These are phyloP conservation scores for Pythium biforme DNA, from an alignment of 352 stramenopile species.

Conservation along the genomic window DNA sequence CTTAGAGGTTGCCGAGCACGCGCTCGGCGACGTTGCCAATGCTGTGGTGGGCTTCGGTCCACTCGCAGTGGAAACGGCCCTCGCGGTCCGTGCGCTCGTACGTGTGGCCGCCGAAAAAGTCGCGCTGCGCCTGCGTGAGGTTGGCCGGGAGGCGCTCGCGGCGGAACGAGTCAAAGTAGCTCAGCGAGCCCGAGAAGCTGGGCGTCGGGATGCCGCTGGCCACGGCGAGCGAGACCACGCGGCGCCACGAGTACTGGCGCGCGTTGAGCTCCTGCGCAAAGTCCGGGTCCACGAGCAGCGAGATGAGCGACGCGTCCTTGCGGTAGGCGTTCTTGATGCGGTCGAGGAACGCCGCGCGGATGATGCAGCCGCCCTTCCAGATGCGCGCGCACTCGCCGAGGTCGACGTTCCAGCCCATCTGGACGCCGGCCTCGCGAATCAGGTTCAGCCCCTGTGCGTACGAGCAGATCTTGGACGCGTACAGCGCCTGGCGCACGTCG, in stretches of 20 bases:
- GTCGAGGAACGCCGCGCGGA: slow-evolving; percentile 96
- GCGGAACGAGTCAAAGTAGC: slow-evolving; percentile 99
- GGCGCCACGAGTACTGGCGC: slow-evolving; percentile 94
- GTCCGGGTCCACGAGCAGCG: slow-evolving; percentile 96
- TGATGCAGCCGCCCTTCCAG: slow-evolving; percentile 99
- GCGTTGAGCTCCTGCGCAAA: slow-evolving; percentile 96
- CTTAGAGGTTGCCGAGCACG: slow-evolving; percentile 91
- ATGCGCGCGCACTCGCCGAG: slow-evolving; percentile 96
- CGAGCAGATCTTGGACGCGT: slow-evolving; percentile 98
- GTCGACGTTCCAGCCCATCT: slow-evolving; percentile 97
- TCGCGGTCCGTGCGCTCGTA: slow-evolving; percentile 96
- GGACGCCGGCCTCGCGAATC: slow-evolving; percentile 92
- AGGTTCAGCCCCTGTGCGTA: slow-evolving; percentile 97
- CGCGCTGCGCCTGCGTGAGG: slow-evolving; percentile 98
- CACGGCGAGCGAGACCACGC: slow-evolving; percentile 95
- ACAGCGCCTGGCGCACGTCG: slow-evolving; percentile 96
- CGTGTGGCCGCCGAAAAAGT: slow-evolving; percentile 99
- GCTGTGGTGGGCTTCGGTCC: slow-evolving; percentile 96
- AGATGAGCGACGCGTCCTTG: slow-evolving; percentile 91
- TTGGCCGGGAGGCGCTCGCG: slow-evolving; percentile 94
- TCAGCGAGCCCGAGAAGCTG: slow-evolving; percentile 92
- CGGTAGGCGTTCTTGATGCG: slow-evolving; percentile 96
- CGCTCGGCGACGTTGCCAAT: slow-evolving; percentile 95
- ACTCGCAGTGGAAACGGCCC: slow-evolving; percentile 96
- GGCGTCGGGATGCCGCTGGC: slow-evolving; percentile 92